A percentile compares a stretch with the other conserved stretches of the same genome.
Conservation (phyloP, 2,329 filamentous ascomycete genomes). For the Colletotrichum cordylinicola region DNA sequence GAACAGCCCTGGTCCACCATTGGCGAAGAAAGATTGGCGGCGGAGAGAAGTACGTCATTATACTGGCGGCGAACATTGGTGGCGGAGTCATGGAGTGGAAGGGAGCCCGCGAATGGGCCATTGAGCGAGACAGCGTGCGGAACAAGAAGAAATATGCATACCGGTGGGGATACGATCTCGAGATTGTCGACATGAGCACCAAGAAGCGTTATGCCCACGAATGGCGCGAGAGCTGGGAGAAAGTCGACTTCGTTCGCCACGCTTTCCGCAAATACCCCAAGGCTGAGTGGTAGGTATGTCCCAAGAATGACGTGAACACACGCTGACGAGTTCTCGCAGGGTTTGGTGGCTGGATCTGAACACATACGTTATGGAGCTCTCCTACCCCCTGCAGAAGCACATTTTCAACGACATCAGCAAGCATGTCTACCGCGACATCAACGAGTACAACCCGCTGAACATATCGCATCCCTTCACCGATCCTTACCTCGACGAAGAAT, state of each 20-base stretch:
- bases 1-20: slow-evolving; percentile 57
- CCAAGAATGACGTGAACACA: not conserved
- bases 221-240: slow-evolving; percentile 99
- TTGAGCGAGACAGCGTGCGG: slow-evolving; percentile 92
- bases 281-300: slow-evolving; percentile 86
- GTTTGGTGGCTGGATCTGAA: slow-evolving; percentile 99
- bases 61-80: slow-evolving; percentile 91
- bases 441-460: slow-evolving; percentile 93
- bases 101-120: slow-evolving; percentile 95
- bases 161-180: slow-evolving; percentile 92
- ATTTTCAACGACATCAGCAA: slow-evolving; percentile 82
- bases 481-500: slow-evolving; percentile 76
- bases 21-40: slow-evolving; percentile 83
- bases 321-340: slow-evolving; percentile 54
- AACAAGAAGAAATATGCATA: slow-evolving; percentile 92
- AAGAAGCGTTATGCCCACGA: slow-evolving; percentile 99
- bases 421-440: slow-evolving; percentile 92
- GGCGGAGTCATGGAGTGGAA: slow-evolving; percentile 99
- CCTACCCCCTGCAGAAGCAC: slow-evolving; percentile 86
- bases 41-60: slow-evolving; percentile 90
- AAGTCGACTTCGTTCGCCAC: slow-evolving; percentile 91
- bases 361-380: slow-evolving; percentile 97
- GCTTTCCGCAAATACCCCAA: slow-evolving; percentile 92
- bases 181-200: slow-evolving; percentile 97
- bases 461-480: slow-evolving; percentile 82